Conservation (phyloP, 2,329 filamentous ascomycete genomes). For the Aspergillaceae sp. region DNA sequence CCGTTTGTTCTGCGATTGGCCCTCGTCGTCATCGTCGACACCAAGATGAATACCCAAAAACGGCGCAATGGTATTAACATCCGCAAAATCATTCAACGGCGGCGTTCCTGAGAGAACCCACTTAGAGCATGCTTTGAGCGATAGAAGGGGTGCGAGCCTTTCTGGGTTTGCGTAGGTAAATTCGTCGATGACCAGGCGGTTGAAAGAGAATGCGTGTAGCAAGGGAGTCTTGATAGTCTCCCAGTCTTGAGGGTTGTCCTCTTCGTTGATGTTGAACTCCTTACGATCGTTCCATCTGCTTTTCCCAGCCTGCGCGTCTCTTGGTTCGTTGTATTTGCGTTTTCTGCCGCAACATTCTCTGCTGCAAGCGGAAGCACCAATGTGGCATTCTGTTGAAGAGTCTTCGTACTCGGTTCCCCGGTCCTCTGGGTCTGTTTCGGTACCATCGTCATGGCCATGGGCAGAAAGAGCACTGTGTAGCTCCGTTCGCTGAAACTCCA, state of each 20-base stretch:
- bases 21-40: slow-evolving; percentile 42
- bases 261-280: slow-evolving; percentile 15
- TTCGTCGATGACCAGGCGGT: slow-evolving; percentile 56
- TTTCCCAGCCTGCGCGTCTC: slow-evolving; percentile 5
- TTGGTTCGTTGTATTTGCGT: slow-evolving; percentile 5
- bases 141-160: slow-evolving; percentile 36
- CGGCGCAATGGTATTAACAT: slow-evolving; percentile 51
- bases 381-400: slow-evolving; percentile 1
- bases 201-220: slow-evolving; percentile 54
- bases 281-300: slow-evolving; percentile 12
- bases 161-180: slow-evolving; percentile 49
- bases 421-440: background rate
- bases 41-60: slow-evolving; percentile 50
- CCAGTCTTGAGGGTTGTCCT: slow-evolving; percentile 11
- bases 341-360: slow-evolving; percentile 2
- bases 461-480: background rate
- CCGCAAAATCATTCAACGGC: slow-evolving; percentile 47
- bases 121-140: slow-evolving; percentile 43
- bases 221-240: slow-evolving; percentile 27
- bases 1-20: slow-evolving; percentile 38
- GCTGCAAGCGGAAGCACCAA: background rate
- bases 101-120: slow-evolving; percentile 60
- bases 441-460: background rate
- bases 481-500: slow-evolving; percentile 3
- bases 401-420: slow-evolving; percentile 7